Percentiles rank a stretch among this genome's conserved stretches.
These are phyloP conservation scores for Fusarium sp. DNA, from an alignment of 2,329 filamentous ascomycete species.

Conservation along the genomic window DNA sequence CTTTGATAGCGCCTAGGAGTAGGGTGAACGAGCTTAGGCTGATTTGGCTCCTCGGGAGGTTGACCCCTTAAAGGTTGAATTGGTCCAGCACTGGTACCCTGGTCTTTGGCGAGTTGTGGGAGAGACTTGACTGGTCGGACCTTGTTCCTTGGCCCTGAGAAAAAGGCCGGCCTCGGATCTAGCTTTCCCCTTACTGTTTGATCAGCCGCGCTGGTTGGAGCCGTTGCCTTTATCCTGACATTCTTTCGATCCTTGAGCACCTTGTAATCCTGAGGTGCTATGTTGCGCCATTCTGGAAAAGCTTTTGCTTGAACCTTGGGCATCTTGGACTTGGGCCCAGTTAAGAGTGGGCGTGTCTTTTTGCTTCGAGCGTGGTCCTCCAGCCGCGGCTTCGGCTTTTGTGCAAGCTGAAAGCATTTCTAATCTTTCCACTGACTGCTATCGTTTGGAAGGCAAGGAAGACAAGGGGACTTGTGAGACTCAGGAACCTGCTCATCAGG, in stretches of 20 bases:
- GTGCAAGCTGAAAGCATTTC: constrained; percentile 35
- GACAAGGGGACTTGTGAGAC: constrained; percentile 30
- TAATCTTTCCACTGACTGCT: constrained; percentile 37
- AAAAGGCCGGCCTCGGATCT: constrained; percentile 21
- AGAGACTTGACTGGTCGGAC: neutral
- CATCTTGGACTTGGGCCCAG: constrained; percentile 25
- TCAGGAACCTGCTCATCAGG: constrained; percentile 9
- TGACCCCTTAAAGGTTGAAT: constrained; percentile 16
- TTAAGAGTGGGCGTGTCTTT: neutral
- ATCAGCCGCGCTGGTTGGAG: neutral
- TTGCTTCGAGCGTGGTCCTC: neutral
- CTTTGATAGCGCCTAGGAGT: constrained; percentile 30
- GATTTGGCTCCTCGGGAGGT: constrained; percentile 8
- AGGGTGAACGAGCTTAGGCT: constrained; percentile 1
- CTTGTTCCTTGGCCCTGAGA: constrained; percentile 12
- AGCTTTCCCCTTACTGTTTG: neutral
- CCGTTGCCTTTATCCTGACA: neutral
- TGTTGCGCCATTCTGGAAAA: constrained; percentile 29
- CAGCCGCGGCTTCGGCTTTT: constrained; percentile 24
- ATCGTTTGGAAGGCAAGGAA: constrained; percentile 46
- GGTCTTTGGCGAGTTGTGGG: neutral
- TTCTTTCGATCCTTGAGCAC: neutral
- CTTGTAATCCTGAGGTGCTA: neutral
- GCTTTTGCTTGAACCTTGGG: constrained; percentile 16
- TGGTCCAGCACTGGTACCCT: constrained; percentile 2